phyloP scores from a whole-genome alignment of 306 rosid genomes.

The Fagus sylvatica region DNA sequence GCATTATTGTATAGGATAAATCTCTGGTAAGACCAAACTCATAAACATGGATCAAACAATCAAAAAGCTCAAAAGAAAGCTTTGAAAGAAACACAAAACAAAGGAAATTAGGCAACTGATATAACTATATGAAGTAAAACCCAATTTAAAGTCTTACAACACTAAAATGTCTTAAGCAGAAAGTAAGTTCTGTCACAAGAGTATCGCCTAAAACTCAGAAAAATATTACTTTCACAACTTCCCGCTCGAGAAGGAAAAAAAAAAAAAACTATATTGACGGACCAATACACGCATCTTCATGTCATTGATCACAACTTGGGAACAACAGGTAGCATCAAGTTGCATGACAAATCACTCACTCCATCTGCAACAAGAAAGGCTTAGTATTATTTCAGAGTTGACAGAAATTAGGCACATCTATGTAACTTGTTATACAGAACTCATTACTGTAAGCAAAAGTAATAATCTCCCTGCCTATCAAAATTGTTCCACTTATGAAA shows the following conservation, averaged over 20 bases:
- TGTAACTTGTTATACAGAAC: not conserved
- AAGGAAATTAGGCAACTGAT: not conserved
- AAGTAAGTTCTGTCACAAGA: not conserved
- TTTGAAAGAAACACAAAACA: not conserved
- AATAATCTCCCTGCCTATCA: not conserved
- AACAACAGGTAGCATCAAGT: not conserved
- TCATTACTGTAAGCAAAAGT: not conserved
- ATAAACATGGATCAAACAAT: too few relatives aligned
- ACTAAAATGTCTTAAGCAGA: not conserved
- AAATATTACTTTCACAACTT: constrained; percentile 7
- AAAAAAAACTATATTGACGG: not conserved
- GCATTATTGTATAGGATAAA: too few relatives aligned
- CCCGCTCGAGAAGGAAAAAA: not conserved
- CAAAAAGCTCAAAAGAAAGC: too few relatives aligned
- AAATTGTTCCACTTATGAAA: not conserved
- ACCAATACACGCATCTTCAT: not conserved
- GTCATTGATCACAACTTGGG: not conserved
- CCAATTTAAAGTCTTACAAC: not conserved
- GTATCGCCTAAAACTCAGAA: not conserved
- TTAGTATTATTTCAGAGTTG: not conserved
- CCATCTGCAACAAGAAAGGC: constrained; percentile 21
- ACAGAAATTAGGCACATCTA: not conserved
- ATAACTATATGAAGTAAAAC: not conserved
- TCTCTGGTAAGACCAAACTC: too few relatives aligned
- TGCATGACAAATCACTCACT: constrained; percentile 30